phyloP scores from a whole-genome alignment of 768 basidiomycete species.

The Exidia glandulosa region DNA sequence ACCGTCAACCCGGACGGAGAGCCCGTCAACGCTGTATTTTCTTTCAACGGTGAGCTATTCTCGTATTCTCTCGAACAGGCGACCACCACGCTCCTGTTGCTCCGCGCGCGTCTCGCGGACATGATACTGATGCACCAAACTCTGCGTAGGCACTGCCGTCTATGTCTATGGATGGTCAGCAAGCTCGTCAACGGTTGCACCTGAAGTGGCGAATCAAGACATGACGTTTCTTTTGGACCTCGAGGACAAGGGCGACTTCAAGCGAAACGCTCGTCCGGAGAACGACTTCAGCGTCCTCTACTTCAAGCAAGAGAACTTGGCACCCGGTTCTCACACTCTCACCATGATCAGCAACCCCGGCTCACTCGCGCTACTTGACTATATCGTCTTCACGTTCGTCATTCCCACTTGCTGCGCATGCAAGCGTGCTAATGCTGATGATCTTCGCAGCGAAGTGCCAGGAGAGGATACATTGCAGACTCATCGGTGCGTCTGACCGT shows the following conservation, averaged over 20 bases:
- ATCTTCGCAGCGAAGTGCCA: background rate
- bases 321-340: conserved; percentile 20
- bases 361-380: conserved; percentile 27
- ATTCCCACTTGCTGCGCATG: too few relatives aligned
- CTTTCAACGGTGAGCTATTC: conserved; percentile 25
- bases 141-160: conserved; percentile 28
- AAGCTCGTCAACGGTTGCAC: conserved; percentile 12
- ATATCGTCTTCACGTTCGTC: conserved; percentile 30
- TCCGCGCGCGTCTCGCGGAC: background rate
- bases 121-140: background rate
- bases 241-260: conserved; percentile 19
- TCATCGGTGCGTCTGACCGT: too few relatives aligned
- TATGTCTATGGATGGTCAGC: conserved; percentile 32
- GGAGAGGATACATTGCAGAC: background rate
- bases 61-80: too few relatives aligned
- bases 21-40: conserved; percentile 12
- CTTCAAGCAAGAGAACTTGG: conserved; percentile 20
- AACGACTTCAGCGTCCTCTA: conserved; percentile 27
- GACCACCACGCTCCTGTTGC: background rate
- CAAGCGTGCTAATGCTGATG: background rate
- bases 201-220: conserved; percentile 17
- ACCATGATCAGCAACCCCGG: conserved; percentile 17
- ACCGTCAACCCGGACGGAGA: background rate
- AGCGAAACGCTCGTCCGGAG: conserved; percentile 10
- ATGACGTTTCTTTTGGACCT: conserved; percentile 30